Evolutionary conservation across 1,139 yeast genomes (phyloP), one percentile per base, ranked within the genome.

Genomic region (Yamadazyma epiphylla): DNA sequence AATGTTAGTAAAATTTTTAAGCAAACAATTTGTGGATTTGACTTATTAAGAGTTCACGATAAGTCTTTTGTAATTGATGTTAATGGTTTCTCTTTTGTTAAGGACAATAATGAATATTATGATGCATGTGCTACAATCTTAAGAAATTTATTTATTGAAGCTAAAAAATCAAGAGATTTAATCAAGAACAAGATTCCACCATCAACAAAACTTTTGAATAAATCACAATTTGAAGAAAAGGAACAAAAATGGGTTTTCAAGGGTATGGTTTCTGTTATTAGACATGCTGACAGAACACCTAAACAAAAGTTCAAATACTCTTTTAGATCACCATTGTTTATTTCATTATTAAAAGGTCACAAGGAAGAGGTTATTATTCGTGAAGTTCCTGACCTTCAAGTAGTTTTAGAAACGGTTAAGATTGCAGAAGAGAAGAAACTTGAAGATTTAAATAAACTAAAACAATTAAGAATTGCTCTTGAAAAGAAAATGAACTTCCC

Each of bases 211-310:
- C 34, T 58, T 5, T 52, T 60, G 26, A 54, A 64, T 42, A 63
- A 59, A 43, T 55, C 65, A 31, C 70, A 64, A 40, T 68, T 67
- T 39, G 91, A 83, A 53, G 91, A 85, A 44, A 85, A 86, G 59
- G 83, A 84, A 46, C 96, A 89, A 53, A 91, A 91, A 56, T 94
- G 99, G 99, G 87, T 85, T 4, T 82, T 91, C 55, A 94, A 94
- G 57, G 97, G 97, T 6, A 67, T 85, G 62, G 95, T 91, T 7
- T 75, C 84, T 19, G 95, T 91, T 20, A 82, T 94, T 32, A 77
- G 99, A 48, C 99, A 94, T 58, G 98, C 98, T 4, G 99, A 94
- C 55, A 77, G 99, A 54, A 94, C 98, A 0, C 98, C 98, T n/a
- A 94, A 94, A 53, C 98, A 94, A 59, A 94, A 94, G 54, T 87